These are phyloP conservation scores for Fistulinella prunicolor DNA, from an alignment of 768 basidiomycete genomes.

Conservation along the genomic window DNA sequence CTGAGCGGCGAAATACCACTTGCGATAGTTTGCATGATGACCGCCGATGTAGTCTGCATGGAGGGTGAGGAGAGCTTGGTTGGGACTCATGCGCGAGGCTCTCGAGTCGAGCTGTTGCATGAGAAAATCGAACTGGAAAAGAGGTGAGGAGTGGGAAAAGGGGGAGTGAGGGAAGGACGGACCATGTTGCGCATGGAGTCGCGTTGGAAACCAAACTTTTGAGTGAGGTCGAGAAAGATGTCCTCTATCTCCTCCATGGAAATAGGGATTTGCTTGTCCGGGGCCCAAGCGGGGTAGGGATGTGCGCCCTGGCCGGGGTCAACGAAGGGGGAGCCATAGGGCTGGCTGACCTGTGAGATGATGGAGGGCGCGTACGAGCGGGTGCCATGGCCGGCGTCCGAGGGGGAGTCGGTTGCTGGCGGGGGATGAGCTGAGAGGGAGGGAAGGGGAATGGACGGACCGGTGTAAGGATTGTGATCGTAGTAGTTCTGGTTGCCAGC, in stretches of 20 bases:
- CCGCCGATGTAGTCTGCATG: slow-evolving; percentile 99
- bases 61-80: slow-evolving; percentile 91
- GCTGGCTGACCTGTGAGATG: slow-evolving; percentile 58
- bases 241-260: slow-evolving; percentile 99
- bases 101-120: slow-evolving; percentile 98
- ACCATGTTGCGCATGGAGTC: slow-evolving; percentile 97
- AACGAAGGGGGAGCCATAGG: slow-evolving; percentile 56
- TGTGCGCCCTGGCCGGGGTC: slow-evolving; percentile 55
- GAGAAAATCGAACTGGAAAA: slow-evolving; percentile 82
- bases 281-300: slow-evolving; percentile 94
- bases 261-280: slow-evolving; percentile 91
- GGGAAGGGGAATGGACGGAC: slow-evolving; percentile 6
- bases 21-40: slow-evolving; percentile 97
- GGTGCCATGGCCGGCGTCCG: slow-evolving; percentile 31
- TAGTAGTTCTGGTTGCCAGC: slow-evolving; percentile 41
- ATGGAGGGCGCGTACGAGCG: slow-evolving; percentile 57
- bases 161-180: slow-evolving; percentile 19
- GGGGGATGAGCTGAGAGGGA: neutral
- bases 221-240: slow-evolving; percentile 94
- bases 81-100: slow-evolving; percentile 97
- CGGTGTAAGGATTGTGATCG: slow-evolving; percentile 26
- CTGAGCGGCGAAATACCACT: slow-evolving; percentile 99
- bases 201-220: slow-evolving; percentile 98
- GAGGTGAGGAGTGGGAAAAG: slow-evolving; percentile 8
- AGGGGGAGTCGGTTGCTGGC: slow-evolving; percentile 24